Conservation (phyloP, 805 yeast genomes). For the Nakazawaea laoshanensis region DNA sequence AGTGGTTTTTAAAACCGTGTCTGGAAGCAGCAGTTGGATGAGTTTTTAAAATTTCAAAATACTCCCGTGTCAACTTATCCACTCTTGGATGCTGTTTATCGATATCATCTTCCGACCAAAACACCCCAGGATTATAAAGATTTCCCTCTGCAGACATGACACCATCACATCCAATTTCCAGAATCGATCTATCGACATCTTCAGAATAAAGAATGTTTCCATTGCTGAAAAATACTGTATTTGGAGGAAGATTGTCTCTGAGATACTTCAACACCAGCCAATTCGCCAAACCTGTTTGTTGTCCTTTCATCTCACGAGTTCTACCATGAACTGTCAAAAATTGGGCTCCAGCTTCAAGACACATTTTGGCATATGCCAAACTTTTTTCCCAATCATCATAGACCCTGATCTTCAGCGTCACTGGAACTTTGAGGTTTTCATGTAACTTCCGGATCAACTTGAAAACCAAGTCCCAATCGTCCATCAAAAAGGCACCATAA, state of each 20-base stretch:
- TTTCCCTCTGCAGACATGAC: conserved; percentile 98
- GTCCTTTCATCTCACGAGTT: conserved; percentile 96
- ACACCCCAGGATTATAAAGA: conserved; percentile 87
- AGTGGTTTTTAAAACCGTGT: conserved; percentile 84
- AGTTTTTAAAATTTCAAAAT: conserved; percentile 68
- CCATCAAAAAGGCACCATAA: conserved; percentile 95
- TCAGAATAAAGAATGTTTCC: conserved; percentile 91
- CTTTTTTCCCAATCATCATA: conserved; percentile 80
- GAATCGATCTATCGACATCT: conserved; percentile 66
- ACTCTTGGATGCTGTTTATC: conserved; percentile 79
- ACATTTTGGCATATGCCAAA: conserved; percentile 80
- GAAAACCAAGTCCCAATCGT: conserved; percentile 84
- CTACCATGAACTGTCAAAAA: conserved; percentile 93
- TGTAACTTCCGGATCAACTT: conserved; percentile 67
- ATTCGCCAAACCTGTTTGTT: conserved; percentile 89
- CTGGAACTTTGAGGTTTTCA: conserved; percentile 70
- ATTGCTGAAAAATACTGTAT: conserved; percentile 86
- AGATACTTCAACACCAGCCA: conserved; percentile 75
- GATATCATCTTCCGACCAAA: conserved; percentile 46
- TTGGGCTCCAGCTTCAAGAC: conserved; percentile 90
- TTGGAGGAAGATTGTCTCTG: conserved; percentile 67
- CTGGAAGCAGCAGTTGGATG: conserved; percentile 66
- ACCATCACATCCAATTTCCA: conserved; percentile 67
- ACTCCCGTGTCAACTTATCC: conserved; percentile 75
- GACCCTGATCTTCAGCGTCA: conserved; percentile 91